Conservation (phyloP, 2,329 filamentous ascomycete species). For the Aspergillus sp. region DNA sequence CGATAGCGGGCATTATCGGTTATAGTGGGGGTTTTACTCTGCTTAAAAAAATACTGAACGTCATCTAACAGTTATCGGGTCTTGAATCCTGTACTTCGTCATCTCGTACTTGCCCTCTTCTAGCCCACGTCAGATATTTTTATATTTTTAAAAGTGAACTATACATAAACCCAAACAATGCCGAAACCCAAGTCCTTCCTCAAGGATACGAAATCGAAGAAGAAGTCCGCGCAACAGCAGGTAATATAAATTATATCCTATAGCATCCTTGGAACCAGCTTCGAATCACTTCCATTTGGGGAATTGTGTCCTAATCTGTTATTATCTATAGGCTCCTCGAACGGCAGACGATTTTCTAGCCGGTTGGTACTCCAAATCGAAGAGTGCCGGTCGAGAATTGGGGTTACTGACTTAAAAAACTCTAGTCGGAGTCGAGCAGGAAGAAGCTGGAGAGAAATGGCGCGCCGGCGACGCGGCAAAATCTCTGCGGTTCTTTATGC, state of each 20-base stretch:
- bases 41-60: not conserved
- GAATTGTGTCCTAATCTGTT: not conserved
- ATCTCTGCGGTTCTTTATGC: constrained; percentile 56
- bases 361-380: constrained; percentile 36
- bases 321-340: constrained; percentile 49
- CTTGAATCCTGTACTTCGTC: not conserved
- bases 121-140: not conserved
- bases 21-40: not conserved
- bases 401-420: not conserved
- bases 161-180: constrained; percentile 25
- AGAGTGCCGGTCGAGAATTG: not conserved
- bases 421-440: constrained; percentile 63
- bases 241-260: constrained; percentile 21
- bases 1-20: not conserved
- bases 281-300: not conserved
- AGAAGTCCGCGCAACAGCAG: constrained; percentile 43
- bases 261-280: not conserved
- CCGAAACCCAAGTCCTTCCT: constrained; percentile 41
- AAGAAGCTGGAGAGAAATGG: constrained; percentile 74
- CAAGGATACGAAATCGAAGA: constrained; percentile 42
- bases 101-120: not conserved
- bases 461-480: constrained; percentile 69
- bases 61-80: not conserved
- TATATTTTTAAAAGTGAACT: not conserved
- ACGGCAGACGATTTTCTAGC: constrained; percentile 69